Base-by-base conservation (phyloP, 345 rosid genomes). In the Durio zibethinus region DNA sequence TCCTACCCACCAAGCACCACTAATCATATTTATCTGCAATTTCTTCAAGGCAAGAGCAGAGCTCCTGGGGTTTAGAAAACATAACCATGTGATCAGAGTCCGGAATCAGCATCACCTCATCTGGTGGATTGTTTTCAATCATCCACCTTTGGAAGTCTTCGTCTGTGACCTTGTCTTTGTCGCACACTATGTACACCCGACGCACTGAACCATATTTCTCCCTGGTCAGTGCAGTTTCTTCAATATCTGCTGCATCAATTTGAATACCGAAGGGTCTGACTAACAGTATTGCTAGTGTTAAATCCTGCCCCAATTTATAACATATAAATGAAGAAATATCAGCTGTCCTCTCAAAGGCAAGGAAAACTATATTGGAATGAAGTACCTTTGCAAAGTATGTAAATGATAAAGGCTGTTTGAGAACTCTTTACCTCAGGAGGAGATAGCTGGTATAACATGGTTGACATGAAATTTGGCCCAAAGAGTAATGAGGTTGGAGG, bases 41-140 rank as follows among this genome's bases (percentile, higher is more conserved):
- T 59, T 38, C 61, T 84, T 79, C 45, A 60, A 84, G 88, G 75
- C 43, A 76, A 45, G 48, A 78, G 72, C 73, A 82, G 1, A 85
- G 69, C 35, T 85, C 84, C 4, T 48, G 53, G 10, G 86, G 82
- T 62, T 82, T 82, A 35, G 84, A 80, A 48, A 80, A 56, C 88
- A 83, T 82, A 56, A 72, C 81, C 87, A 85, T 87, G 71, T 85
- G 86, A 75, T 85, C 87, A 10, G 85, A 78, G 12, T 77, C 87
- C 15, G 78, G 10, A 66, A 82, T 76, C 69, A 75, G 33, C 81
- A 54, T 82, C 23, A 72, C 80, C n/a, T 82, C 82, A 21, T 77
- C 40, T 5, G 40, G 40, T 6, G 40, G 40, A 38, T 38, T 38
- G 7, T 38, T 38, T 38, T 38, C 40, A 36, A 85, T 69, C 77